Evolutionary conservation across 1,284 basidiomycete species (phyloP).

Genomic region (Ceratobasidium papillatum): DNA sequence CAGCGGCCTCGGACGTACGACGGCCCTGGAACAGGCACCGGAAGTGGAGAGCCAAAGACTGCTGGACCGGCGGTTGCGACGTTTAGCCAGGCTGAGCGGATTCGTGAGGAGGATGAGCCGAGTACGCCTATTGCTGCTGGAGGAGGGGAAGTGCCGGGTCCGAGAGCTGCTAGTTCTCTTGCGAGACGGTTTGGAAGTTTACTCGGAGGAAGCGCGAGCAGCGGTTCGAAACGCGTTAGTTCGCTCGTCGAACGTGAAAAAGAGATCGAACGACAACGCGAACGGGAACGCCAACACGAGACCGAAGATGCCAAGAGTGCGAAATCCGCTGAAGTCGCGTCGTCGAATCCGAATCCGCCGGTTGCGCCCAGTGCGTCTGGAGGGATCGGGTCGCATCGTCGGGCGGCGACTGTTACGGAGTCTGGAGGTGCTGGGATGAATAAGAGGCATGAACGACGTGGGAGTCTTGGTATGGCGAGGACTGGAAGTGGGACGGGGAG

Average conservation of each 20-base stretch:
- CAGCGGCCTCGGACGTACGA: conserved; percentile 65
- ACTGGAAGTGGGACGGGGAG: conserved; percentile 59
- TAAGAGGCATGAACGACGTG: conserved; percentile 73
- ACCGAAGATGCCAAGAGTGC: conserved; percentile 10
- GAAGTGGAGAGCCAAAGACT: conserved; percentile 56
- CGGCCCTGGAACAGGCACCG: conserved; percentile 41
- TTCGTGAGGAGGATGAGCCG: conserved; percentile 44
- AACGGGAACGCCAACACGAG: conserved; percentile 16
- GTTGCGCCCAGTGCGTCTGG: conserved; percentile 35
- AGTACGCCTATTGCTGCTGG: neutral
- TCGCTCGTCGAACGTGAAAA: conserved; percentile 18
- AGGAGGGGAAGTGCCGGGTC: conserved; percentile 43
- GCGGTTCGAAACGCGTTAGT: conserved; percentile 25
- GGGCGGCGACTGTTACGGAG: conserved; percentile 78
- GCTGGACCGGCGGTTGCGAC: conserved; percentile 65
- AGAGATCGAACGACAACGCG: conserved; percentile 16
- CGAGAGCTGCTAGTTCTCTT: neutral
- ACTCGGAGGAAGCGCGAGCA: conserved; percentile 60
- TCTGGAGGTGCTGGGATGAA: conserved; percentile 57
- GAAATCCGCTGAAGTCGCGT: conserved; percentile 50
- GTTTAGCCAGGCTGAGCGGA: conserved; percentile 55
- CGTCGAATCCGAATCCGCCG: conserved; percentile 64
- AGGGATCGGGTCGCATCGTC: conserved; percentile 61
- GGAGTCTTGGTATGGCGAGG: conserved; percentile 68
- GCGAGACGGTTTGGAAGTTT: conserved; percentile 79